Base-by-base conservation (phyloP, 2,329 filamentous ascomycete species). In the Ophiobolus disseminans region DNA sequence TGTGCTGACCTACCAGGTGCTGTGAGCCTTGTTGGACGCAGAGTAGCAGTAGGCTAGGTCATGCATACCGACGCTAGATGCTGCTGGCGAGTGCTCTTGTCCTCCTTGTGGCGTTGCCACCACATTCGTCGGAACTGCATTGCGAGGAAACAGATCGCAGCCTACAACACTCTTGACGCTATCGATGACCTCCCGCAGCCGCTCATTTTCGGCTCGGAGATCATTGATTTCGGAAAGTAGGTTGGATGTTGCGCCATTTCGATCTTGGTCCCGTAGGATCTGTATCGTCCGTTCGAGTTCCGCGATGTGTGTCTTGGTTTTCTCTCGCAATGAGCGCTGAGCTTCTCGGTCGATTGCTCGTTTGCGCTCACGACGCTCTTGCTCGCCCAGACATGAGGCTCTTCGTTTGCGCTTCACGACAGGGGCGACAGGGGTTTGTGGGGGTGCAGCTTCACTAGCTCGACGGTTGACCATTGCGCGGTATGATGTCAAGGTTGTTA, bases 281-380 rank as follows among this genome's bases (percentile, higher is more conserved):
- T 69, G 57, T 20, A 72, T 71, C 2, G 68, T 71, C 21, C 68
- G 63, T 42, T 72, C 68, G 2, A 73, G 60, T 38, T 73, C 68
- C 7, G 69, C 68, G 39, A 73, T 73, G 17, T 72, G 68, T 7
- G 66, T 67, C 34, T 72, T 73, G 1, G 69, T 73, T 57, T 73
- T 73, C 40, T 73, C 69, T 42, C 69, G 45, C 16, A 73, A 49
- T 3, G 68, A 70, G 22, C 69, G 51, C 38, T 72, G 68, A 23
- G 69, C 69, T 51, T 72, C 68, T 16, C 69, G 62, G 45, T 73
- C 69, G 44, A 72, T 70, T 2, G 69, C 66, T 48, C 69, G 54
- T 42, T 72, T 73, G 17, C 69, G 50, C 31, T 73, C 68, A 14
- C 65, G 56, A 16, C 68, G 51, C 35, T 73, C 69, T 21, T 72